These are phyloP conservation scores for Panicum virgatum DNA, from an alignment of 202 grass and related monocot genomes.

Conservation along the genomic window DNA sequence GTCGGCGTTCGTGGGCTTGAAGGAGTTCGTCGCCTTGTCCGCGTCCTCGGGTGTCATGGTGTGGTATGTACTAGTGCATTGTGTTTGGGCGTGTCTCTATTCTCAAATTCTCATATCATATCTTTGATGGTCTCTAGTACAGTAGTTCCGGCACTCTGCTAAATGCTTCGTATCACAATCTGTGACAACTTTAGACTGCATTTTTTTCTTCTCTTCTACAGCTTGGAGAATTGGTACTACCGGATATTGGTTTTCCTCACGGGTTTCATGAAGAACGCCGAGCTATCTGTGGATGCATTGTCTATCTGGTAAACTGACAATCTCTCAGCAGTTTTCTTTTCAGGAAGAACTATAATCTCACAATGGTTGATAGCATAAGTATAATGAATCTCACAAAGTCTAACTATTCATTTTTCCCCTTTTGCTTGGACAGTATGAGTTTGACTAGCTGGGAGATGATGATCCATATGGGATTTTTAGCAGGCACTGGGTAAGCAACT, in stretches of 20 bases:
- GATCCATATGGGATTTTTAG: conserved; percentile 68
- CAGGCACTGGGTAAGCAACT: conserved; percentile 53
- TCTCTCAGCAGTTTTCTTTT: neutral
- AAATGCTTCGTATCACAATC: no score
- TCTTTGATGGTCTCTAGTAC: no score
- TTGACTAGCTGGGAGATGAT: conserved; percentile 56
- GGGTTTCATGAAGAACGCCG: conserved; percentile 52
- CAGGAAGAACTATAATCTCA: neutral
- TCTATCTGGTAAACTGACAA: conserved; percentile 56
- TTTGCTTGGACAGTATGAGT: conserved; percentile 25
- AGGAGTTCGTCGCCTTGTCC: conserved; percentile 64
- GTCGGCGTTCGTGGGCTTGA: conserved; percentile 50
- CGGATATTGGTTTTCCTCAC: conserved; percentile 61
- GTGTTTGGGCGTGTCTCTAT: neutral
- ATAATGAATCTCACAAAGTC: neutral
- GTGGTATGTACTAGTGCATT: conserved; percentile 35
- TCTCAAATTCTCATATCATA: neutral
- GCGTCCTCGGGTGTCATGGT: conserved; percentile 70
- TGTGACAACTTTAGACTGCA: neutral
- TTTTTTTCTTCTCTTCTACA: conserved; percentile 5
- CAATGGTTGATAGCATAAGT: neutral
- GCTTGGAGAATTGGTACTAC: conserved; percentile 85
- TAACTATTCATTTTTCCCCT: neutral
- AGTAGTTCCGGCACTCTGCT: no score
- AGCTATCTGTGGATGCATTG: conserved; percentile 63